Evolutionary conservation across 108 stramenopile genomes (phyloP).

Genomic region (Stephanodiscus triporus): DNA sequence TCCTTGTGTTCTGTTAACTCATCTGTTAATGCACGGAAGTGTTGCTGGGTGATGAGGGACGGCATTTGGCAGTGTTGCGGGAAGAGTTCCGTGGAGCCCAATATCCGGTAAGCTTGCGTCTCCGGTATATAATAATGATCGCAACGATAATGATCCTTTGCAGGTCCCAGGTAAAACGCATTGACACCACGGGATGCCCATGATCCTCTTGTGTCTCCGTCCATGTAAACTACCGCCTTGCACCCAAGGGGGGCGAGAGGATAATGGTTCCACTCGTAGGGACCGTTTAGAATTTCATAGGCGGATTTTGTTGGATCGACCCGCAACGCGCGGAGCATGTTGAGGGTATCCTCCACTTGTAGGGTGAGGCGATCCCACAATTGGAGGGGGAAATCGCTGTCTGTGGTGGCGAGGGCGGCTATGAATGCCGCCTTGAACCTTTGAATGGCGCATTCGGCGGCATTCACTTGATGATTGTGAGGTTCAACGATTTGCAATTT

Average conservation of each 20-base stretch:
- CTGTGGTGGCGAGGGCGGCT: conserved; percentile 23
- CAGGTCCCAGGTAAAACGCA: conserved; percentile 24
- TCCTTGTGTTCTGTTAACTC: too few relatives aligned
- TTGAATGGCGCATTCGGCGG: conserved; percentile 44
- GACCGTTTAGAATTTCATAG: conserved; percentile 4
- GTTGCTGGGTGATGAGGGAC: too few relatives aligned
- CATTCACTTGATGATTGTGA: neutral
- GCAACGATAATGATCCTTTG: conserved; percentile 26
- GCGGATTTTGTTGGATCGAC: conserved; percentile 41
- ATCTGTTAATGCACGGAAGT: neutral
- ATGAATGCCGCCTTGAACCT: conserved; percentile 53
- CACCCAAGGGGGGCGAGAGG: conserved; percentile 54
- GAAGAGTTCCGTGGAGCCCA: neutral
- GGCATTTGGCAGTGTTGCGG: neutral
- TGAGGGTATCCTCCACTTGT: conserved; percentile 36
- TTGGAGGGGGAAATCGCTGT: conserved; percentile 20
- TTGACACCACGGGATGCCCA: conserved; percentile 24
- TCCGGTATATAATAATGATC: conserved; percentile 14
- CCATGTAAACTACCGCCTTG: conserved; percentile 7
- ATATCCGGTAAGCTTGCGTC: conserved; percentile 18
- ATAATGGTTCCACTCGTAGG: conserved; percentile 43
- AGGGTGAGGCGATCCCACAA: conserved; percentile 24
- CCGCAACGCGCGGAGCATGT: conserved; percentile 36
- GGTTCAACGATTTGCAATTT: neutral
- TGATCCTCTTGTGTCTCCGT: neutral